Base-by-base conservation (phyloP, 2,329 filamentous ascomycete genomes). In the Emericellopsis atlantica region DNA sequence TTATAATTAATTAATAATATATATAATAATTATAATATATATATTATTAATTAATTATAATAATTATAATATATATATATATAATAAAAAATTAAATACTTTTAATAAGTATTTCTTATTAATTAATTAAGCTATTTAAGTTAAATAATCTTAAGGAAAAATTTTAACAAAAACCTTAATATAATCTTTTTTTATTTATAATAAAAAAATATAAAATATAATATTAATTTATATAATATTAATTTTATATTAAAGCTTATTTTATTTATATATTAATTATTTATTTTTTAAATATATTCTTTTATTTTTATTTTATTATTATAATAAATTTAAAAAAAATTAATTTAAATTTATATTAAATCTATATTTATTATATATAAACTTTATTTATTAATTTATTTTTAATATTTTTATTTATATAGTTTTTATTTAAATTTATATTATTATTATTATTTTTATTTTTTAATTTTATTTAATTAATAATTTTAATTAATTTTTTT, bases 11-110 rank as follows among this genome's bases (percentile, higher is more conserved):
- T n/a, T n/a, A n/a, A n/a, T n/a, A n/a, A n/a, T n/a, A n/a, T 31
- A 8, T 33, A 37, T 29, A 29, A 36, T 6, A 10, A 36, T 23
- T 36, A 11, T 36, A 4, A 37, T 14, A 10, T 32, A 35, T 12
- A 35, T 40, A 35, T 24, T 35, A 24, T 40, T 31, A 31, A 31
- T 41, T 37, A 16, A 21, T 37, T 40, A 33, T 33, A 16, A 37
- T 7, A 37, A 29, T 22, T 41, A 22, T 7, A n/a, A 37, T 37
- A 31, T 29, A 37, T 37, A 41, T 21, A 22, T 29, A 6, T 26
- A 21, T 21, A 21, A 21, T 21, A 21, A 21, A 4, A 21, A 21
- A 21, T 21, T 21, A 21, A 4, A 21, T 5, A 5, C 18, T 5
- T 5, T 21, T 21, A 21, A n/a, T 5, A 5, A 5, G 18, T 21